These are phyloP conservation scores for Musa beccarii DNA, from an alignment of 176 grass and related monocot genomes.

Conservation along the genomic window DNA sequence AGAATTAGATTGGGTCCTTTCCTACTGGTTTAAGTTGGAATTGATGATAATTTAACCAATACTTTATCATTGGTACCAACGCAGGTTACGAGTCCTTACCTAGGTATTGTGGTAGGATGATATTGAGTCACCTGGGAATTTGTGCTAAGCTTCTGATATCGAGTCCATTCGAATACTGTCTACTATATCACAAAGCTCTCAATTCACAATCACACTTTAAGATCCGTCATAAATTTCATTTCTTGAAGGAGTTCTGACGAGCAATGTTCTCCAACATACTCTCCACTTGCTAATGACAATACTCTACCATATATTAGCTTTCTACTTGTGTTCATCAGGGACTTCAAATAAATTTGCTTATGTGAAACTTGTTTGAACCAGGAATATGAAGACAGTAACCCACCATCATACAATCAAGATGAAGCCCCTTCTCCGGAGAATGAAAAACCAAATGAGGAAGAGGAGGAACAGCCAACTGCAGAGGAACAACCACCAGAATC, in stretches of 20 bases:
- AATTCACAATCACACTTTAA: slow-evolving; percentile 18
- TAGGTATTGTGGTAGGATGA: too few relatives aligned
- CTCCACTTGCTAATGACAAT: not conserved
- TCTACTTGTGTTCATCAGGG: not conserved
- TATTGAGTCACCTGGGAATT: too few relatives aligned
- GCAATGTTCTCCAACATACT: not conserved
- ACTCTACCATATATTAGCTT: not conserved
- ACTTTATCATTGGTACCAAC: too few relatives aligned
- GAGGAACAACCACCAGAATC: slow-evolving; percentile 20
- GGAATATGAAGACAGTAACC: slow-evolving; percentile 53
- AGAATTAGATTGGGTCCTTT: too few relatives aligned
- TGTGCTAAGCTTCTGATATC: too few relatives aligned
- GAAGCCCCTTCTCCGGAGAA: slow-evolving; percentile 32
- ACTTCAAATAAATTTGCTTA: not conserved
- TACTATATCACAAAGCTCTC: too few relatives aligned
- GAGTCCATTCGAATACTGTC: too few relatives aligned
- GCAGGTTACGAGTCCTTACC: too few relatives aligned
- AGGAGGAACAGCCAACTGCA: slow-evolving; percentile 21
- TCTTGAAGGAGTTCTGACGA: slow-evolving; percentile 1
- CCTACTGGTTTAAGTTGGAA: too few relatives aligned
- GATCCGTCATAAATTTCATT: not conserved
- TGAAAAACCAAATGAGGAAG: slow-evolving; percentile 28
- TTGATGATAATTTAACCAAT: too few relatives aligned
- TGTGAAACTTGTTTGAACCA: slow-evolving; percentile 7
- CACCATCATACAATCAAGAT: slow-evolving; percentile 56